A percentile compares a stretch with the other conserved stretches of the same genome.
Evolutionary conservation across 306 rosid genomes (phyloP).

Genomic region (Cucumis hystrix): DNA sequence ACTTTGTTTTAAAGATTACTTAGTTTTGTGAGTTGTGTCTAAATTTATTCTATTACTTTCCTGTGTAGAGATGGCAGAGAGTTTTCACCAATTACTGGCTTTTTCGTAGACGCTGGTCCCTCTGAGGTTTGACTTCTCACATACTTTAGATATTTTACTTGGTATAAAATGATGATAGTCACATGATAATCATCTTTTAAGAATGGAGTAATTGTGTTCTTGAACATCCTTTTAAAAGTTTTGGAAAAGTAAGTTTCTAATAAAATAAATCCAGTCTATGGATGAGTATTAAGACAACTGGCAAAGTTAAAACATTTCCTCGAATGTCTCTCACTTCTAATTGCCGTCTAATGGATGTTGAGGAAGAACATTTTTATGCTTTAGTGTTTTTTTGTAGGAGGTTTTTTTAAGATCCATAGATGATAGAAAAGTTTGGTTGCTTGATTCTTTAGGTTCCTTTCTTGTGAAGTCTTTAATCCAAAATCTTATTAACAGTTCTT

Average conservation of each 20-base stretch:
- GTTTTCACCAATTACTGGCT: conserved; percentile 70
- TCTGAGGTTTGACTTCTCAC: conserved; percentile 43
- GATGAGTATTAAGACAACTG: not conserved
- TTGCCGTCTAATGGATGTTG: not conserved
- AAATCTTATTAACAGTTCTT: too few species aligned
- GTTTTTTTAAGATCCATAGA: not conserved
- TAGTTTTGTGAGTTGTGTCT: not conserved
- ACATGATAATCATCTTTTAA: not conserved
- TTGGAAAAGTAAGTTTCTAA: not conserved
- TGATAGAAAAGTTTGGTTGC: not conserved
- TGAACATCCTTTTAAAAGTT: not conserved
- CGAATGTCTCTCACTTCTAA: not conserved
- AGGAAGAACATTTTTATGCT: not conserved
- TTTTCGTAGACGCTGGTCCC: conserved; percentile 41
- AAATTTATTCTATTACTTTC: not conserved
- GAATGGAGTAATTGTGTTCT: not conserved
- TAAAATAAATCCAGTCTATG: not conserved
- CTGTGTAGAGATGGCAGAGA: conserved; percentile 60
- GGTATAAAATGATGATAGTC: not conserved
- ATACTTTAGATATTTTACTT: not conserved
- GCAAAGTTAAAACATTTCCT: too few species aligned
- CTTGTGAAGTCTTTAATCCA: too few species aligned
- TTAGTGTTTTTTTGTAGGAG: not conserved
- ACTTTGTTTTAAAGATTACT: not conserved
- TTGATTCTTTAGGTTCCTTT: too few species aligned